Evolutionary conservation across 2,329 filamentous ascomycete genomes (phyloP).

Genomic region (Diaporthe aspalathi): DNA sequence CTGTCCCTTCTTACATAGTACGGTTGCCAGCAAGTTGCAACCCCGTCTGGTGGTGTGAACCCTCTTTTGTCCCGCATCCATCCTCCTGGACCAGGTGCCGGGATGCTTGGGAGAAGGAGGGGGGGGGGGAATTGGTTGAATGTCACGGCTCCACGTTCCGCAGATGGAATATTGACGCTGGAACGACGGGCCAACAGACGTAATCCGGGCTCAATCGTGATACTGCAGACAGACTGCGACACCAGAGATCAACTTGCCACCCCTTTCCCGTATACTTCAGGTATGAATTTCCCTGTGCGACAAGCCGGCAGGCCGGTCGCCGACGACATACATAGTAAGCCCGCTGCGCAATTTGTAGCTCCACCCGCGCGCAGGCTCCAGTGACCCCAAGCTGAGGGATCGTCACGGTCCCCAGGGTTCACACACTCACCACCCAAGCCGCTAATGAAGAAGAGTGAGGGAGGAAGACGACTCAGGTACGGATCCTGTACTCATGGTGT

Average conservation of each 20-base stretch:
- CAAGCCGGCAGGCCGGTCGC: constrained; percentile 15
- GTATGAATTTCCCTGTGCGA: constrained; percentile 2
- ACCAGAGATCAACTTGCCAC: not conserved
- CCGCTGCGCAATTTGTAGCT: constrained; percentile 7
- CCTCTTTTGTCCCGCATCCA: constrained; percentile 1
- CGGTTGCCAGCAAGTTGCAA: not conserved
- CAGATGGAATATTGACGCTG: not conserved
- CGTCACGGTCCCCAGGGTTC: constrained; percentile 5
- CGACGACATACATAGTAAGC: not conserved
- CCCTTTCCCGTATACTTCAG: not conserved
- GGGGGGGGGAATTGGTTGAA: not conserved
- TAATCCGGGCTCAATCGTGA: constrained; percentile 17
- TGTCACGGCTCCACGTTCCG: not conserved
- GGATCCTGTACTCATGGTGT: not conserved
- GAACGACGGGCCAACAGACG: constrained; percentile 8
- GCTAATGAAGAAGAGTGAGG: too few species aligned
- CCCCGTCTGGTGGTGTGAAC: constrained; percentile 19
- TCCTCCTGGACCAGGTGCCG: not conserved
- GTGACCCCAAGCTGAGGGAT: constrained; percentile 12
- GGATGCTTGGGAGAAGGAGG: not conserved
- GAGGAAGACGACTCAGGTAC: not conserved
- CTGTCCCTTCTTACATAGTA: not conserved
- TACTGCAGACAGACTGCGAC: not conserved
- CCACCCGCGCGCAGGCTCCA: constrained; percentile 9
- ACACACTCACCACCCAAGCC: not conserved